Evolutionary conservation across 768 basidiomycete genomes (phyloP), one percentile per base, ranked within the genome.

Genomic region (Russula brevipes): DNA sequence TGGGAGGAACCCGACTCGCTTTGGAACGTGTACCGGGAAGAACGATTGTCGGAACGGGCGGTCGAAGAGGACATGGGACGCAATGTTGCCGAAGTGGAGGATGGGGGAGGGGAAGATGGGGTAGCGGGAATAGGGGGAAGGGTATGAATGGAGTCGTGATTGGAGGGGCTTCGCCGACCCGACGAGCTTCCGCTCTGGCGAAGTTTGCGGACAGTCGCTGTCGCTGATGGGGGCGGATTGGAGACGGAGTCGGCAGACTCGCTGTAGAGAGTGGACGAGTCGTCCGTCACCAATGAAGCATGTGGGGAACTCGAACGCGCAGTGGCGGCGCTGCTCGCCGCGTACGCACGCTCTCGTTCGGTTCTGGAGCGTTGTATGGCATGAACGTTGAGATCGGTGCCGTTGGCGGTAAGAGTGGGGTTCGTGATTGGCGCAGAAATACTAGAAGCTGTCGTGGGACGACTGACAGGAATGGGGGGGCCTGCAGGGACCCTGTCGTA

Each of bases 401-500:
- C 91, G 67, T 82, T 78, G 49, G 81, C 63, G 2, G 89, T 89
- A 60, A 92, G 82, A 12, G 85, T 84, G 6, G 90, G 90, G 69
- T 93, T 93, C 31, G 90, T 91, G 69, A 88, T 86, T 8, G 90
- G 90, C 5, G 90, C 91, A 36, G 89, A 91, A 66, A 93, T 92
- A 54, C 67, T 72, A 24, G 75, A 65, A 17, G 68, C 69, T 62
- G 54, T 57, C 11, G 49, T 4, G 35, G 54, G 16, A 44, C 67
- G 78, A 30, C 74, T 76, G 54, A 83, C 82, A 44, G 87, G 74
- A 44, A 85, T 69, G 31, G 88, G 88, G 52, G 86, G 82, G 57
- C 82, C 76, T n/a, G 82, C 75, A 24, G 78, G 78, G 41, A 87
- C 78, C 71, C 79, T 83, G 77, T 89, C 87, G 71, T 90, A 90